These are phyloP conservation scores for Monilinia laxa DNA, from an alignment of 2,329 filamentous ascomycete species.

Conservation along the genomic window DNA sequence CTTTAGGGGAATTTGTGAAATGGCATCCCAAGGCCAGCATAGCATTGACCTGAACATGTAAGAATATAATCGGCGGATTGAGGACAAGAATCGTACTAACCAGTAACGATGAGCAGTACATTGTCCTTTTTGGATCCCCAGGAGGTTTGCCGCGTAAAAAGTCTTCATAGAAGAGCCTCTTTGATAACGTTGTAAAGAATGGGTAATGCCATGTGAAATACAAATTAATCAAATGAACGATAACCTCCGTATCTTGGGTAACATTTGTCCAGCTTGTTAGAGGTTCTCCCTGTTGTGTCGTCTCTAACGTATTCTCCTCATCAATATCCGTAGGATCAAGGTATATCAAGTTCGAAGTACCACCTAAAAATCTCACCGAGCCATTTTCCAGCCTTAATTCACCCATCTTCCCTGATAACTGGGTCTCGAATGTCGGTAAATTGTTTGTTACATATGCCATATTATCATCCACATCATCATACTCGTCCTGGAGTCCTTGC, in stretches of 20 bases:
- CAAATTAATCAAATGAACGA: constrained; percentile 89
- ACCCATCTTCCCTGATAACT: constrained; percentile 90
- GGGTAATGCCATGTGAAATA: constrained; percentile 99
- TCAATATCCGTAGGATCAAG: constrained; percentile 54
- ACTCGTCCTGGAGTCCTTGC: constrained; percentile 40
- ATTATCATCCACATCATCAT: constrained; percentile 46
- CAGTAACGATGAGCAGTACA: constrained; percentile 84
- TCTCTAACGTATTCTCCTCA: constrained; percentile 37
- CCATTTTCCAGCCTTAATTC: constrained; percentile 85
- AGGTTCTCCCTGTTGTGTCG: constrained; percentile 57
- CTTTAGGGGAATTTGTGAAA: constrained; percentile 76
- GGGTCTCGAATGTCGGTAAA: constrained; percentile 59
- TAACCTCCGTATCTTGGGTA: constrained; percentile 73
- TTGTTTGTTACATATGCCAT: constrained; percentile 45
- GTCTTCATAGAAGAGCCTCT: constrained; percentile 81
- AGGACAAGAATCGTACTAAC: constrained; percentile 39
- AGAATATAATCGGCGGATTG: constrained; percentile 58
- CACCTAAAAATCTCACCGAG: constrained; percentile 85
- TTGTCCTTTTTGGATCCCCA: constrained; percentile 52
- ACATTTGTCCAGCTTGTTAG: constrained; percentile 86
- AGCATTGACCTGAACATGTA: constrained; percentile 83
- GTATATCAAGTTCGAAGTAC: constrained; percentile 90
- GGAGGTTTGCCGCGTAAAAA: constrained; percentile 70
- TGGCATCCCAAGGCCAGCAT: constrained; percentile 93
- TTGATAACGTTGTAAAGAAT: constrained; percentile 90